A percentile compares a stretch with the other conserved stretches of the same genome.
Evolutionary conservation across 2,329 filamentous ascomycete species (phyloP).

Genomic region (Colletotrichum scovillei): DNA sequence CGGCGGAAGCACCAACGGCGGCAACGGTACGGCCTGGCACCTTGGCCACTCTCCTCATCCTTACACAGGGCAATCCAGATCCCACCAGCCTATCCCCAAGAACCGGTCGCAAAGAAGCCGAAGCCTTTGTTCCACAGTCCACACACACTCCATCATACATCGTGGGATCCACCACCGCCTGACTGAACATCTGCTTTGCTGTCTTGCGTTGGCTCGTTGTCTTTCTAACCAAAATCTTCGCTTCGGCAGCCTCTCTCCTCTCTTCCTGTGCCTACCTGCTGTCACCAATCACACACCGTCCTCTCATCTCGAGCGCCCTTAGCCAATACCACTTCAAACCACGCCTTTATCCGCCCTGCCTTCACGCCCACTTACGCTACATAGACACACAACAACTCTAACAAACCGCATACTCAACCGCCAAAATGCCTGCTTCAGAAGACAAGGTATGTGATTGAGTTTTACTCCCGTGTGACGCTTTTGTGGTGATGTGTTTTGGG

Average conservation of each 20-base stretch:
- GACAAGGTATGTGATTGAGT: constrained; percentile 45
- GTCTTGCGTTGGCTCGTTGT: constrained; percentile 10
- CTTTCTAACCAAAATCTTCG: constrained; percentile 28
- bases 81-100: constrained; percentile 10
- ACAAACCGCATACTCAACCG: constrained; percentile 7
- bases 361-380: constrained; percentile 9
- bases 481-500: constrained; percentile 34
- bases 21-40: not conserved
- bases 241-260: constrained; percentile 24
- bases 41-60: constrained; percentile 4
- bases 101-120: constrained; percentile 20
- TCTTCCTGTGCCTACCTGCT: constrained; percentile 21
- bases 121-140: constrained; percentile 18
- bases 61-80: constrained; percentile 11
- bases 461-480: constrained; percentile 39
- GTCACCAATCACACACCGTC: constrained; percentile 13
- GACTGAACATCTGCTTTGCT: constrained; percentile 20
- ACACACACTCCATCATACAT: constrained; percentile 16
- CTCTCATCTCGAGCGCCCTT: constrained; percentile 19
- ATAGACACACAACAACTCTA: constrained; percentile 6
- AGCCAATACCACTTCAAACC: constrained; percentile 13
- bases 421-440: constrained; percentile 40
- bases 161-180: constrained; percentile 31
- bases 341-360: constrained; percentile 13
- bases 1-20: not conserved